Conservation (phyloP, 2,329 filamentous ascomycete genomes). For the Fusarium incarnatum region DNA sequence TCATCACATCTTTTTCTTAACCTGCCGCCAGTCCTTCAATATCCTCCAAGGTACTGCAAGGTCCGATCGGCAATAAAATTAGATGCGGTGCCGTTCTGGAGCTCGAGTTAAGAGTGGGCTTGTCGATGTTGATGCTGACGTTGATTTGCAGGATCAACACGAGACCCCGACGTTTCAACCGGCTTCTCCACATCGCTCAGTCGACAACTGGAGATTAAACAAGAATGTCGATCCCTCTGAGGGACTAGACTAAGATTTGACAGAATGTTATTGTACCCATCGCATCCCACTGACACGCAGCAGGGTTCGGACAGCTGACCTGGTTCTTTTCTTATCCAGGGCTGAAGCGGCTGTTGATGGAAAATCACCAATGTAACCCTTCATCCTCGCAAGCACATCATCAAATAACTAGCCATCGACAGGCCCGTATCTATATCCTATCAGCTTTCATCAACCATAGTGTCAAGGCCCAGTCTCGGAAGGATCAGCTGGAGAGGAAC, state of each 20-base stretch:
- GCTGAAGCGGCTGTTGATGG: conserved; percentile 27
- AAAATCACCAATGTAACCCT: conserved; percentile 22
- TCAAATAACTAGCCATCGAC: conserved; percentile 25
- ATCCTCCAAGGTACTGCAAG: too few relatives aligned
- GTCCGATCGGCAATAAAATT: not conserved
- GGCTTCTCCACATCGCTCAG: conserved; percentile 42
- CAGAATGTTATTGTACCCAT: conserved; percentile 19
- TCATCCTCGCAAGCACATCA: conserved; percentile 6
- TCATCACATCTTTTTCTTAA: not conserved
- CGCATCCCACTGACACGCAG: conserved; percentile 29
- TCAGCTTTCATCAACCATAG: conserved; percentile 2
- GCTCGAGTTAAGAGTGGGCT: not conserved
- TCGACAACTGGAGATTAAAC: conserved; percentile 34
- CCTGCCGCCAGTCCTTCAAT: not conserved
- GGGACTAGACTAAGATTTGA: conserved; percentile 11
- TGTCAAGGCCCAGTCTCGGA: conserved; percentile 13
- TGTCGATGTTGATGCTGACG: conserved; percentile 30
- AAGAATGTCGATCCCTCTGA: conserved; percentile 4
- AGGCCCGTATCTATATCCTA: conserved; percentile 8
- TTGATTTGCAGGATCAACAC: conserved; percentile 33
- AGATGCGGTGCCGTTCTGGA: not conserved
- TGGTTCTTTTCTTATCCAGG: conserved; percentile 23
- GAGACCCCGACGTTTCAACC: conserved; percentile 44
- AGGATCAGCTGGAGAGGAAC: conserved; percentile 34
- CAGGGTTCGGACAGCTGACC: conserved; percentile 34